Evolutionary conservation across 345 rosid genomes (phyloP).

Genomic region (Populus tremula): DNA sequence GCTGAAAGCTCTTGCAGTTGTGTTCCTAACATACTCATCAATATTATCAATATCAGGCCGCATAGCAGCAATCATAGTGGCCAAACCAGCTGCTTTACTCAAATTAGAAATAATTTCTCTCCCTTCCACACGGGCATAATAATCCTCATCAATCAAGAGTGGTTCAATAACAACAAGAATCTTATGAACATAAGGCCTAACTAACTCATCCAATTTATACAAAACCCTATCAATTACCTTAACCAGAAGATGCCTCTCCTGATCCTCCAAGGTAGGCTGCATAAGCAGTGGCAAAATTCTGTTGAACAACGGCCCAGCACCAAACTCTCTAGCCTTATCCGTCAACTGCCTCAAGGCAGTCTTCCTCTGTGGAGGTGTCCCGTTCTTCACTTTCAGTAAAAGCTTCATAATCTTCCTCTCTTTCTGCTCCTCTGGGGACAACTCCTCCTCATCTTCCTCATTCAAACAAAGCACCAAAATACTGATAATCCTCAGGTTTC

Average conservation of each 20-base stretch:
- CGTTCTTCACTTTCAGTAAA: conserved; percentile 92
- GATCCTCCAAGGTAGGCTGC: conserved; percentile 99
- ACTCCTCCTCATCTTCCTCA: conserved; percentile 90
- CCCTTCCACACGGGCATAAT: conserved; percentile 99
- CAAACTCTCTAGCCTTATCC: conserved; percentile 95
- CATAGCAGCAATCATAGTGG: conserved; percentile 99
- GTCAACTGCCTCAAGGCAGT: conserved; percentile 95
- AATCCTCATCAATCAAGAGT: conserved; percentile 95
- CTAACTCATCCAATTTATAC: conserved; percentile 94
- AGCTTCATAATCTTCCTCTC: conserved; percentile 98
- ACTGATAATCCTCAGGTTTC: conserved; percentile 99
- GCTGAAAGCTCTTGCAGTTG: conserved; percentile 99
- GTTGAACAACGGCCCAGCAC: conserved; percentile 94
- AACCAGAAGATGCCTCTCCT: conserved; percentile 97
- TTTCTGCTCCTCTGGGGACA: conserved; percentile 90
- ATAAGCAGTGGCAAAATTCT: conserved; percentile 86
- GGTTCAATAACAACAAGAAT: conserved; percentile 99
- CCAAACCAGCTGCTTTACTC: conserved; percentile 98
- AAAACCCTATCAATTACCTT: conserved; percentile 95
- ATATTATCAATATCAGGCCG: conserved; percentile 98
- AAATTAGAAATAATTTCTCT: conserved; percentile 97
- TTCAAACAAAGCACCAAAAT: conserved; percentile 81
- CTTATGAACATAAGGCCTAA: conserved; percentile 93
- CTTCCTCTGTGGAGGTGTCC: conserved; percentile 97
- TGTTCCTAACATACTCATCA: conserved; percentile 97